Conservation (phyloP, 805 yeast genomes). For the Zygoascus tannicola region DNA sequence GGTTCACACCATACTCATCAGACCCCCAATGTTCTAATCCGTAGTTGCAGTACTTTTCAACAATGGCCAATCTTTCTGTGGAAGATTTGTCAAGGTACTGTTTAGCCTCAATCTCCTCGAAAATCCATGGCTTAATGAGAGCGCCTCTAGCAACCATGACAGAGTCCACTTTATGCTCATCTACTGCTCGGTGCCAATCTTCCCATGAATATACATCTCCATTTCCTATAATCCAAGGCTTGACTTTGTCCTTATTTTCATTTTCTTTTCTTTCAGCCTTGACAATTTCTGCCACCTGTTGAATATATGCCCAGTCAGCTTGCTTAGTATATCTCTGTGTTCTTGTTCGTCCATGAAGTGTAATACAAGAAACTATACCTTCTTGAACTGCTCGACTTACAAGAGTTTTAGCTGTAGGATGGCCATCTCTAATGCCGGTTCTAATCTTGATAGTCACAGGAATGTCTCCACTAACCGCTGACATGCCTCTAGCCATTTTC, state of each 20-base stretch:
- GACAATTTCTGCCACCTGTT: slow-evolving; percentile 60
- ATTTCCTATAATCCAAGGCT: slow-evolving; percentile 82
- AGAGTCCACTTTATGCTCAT: slow-evolving; percentile 67
- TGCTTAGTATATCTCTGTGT: slow-evolving; percentile 87
- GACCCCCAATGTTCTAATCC: slow-evolving; percentile 98
- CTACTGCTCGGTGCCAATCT: slow-evolving; percentile 75
- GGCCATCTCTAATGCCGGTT: slow-evolving; percentile 78
- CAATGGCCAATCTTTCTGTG: slow-evolving; percentile 74
- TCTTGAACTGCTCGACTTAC: slow-evolving; percentile 65
- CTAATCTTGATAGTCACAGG: slow-evolving; percentile 90
- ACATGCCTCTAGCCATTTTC: slow-evolving; percentile 80
- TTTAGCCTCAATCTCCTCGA: slow-evolving; percentile 84
- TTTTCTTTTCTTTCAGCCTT: slow-evolving; percentile 42
- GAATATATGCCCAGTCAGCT: slow-evolving; percentile 90
- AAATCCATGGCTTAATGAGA: slow-evolving; percentile 96
- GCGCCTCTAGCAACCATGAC: slow-evolving; percentile 99
- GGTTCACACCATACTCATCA: slow-evolving; percentile 86
- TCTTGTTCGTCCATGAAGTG: slow-evolving; percentile 92
- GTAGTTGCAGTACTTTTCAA: slow-evolving; percentile 58
- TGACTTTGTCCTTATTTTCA: slow-evolving; percentile 42
- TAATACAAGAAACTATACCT: slow-evolving; percentile 80
- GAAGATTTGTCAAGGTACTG: slow-evolving; percentile 88
- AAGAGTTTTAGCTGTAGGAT: slow-evolving; percentile 77
- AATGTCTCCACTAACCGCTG: slow-evolving; percentile 74
- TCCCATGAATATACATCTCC: slow-evolving; percentile 85